Evolutionary conservation across 345 rosid species (phyloP), one percentile per base, ranked within the genome.

Genomic region (Raphanus sativus): DNA sequence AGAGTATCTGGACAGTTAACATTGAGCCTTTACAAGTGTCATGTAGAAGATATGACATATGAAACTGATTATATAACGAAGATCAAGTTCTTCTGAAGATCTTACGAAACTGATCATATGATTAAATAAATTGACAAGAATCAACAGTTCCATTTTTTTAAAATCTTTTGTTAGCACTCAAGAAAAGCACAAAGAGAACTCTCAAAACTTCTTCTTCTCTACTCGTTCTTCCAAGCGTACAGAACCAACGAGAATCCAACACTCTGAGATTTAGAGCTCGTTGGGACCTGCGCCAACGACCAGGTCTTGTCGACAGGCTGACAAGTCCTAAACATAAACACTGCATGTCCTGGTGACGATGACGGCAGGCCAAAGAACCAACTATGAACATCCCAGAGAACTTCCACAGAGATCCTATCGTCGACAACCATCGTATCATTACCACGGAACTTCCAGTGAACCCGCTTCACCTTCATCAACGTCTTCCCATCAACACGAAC

Each of bases 141-240:
- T 74, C 78, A 83, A 83, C 78, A 80, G 36, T 17, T 79, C 70
- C 65, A 1, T 60, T 73, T 71, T 24, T 25, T 21, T 21, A 21
- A 21, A 48, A 45, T 21, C 56, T 59, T 72, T 67, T 26, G 73
- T 61, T 78, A 68, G 70, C 50, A 79, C 67, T 62, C 71, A 55
- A 30, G 52, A 69, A 55, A 68, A 74, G 62, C 21, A 12, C 16
- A 54, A 68, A 69, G 21, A 74, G 40, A 74, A 55, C 62, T 62
- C 71, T 66, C 74, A 78, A 78, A 73, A 74, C 75, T 65, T 59
- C 38, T 33, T 33, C 65, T 73, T 74, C 82, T 80, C 86, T 89
- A 91, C 71, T 95, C 99, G 71, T 82, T 91, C 92, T 89, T 95
- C 96, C 98, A 92, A 69, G 97, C 97, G 77, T 91, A 83, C 86